phyloP scores from a whole-genome alignment of 1,284 basidiomycete species.

The Ganoderma leucocontextum region DNA sequence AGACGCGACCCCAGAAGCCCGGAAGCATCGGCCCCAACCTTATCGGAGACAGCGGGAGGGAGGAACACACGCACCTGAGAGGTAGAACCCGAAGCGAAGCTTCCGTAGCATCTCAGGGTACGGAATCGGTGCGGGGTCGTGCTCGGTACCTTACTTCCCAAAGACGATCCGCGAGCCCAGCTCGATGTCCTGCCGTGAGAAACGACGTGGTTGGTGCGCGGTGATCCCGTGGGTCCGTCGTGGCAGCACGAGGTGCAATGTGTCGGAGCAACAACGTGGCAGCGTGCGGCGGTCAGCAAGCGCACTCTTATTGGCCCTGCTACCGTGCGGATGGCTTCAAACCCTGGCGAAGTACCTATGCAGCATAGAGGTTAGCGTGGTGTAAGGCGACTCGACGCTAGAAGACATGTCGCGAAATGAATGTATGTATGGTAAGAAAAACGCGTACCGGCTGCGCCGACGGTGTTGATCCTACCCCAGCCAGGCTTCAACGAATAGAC shows the following conservation, averaged over 20 bases:
- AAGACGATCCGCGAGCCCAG: conserved; percentile 64
- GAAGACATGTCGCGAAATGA: not conserved
- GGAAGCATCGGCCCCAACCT: not conserved
- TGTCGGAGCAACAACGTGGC: conserved; percentile 4
- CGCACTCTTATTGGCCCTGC: conserved; percentile 49
- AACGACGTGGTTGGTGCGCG: not conserved
- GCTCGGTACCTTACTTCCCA: conserved; percentile 53
- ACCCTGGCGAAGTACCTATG: conserved; percentile 64
- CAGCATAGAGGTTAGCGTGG: not conserved
- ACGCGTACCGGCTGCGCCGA: conserved; percentile 56
- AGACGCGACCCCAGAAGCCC: not conserved
- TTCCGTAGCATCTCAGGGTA: conserved; percentile 67
- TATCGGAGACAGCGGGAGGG: conserved; percentile 6
- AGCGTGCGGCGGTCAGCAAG: conserved; percentile 14
- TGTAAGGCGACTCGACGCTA: not conserved
- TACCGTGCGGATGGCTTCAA: conserved; percentile 67
- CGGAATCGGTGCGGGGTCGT: conserved; percentile 61
- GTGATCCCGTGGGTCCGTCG: not conserved
- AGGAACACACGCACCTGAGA: conserved; percentile 52
- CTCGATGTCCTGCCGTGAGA: conserved; percentile 59
- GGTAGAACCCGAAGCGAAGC: conserved; percentile 79
- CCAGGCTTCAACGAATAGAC: conserved; percentile 84
- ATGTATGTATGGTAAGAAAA: not conserved
- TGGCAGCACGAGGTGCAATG: not conserved
- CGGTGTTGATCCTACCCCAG: conserved; percentile 55